A percentile compares a stretch with the other conserved stretches of the same genome.
Conservation (phyloP, 225 moss, liverwort and hornwort genomes). For the Pleurozium schreberi region DNA sequence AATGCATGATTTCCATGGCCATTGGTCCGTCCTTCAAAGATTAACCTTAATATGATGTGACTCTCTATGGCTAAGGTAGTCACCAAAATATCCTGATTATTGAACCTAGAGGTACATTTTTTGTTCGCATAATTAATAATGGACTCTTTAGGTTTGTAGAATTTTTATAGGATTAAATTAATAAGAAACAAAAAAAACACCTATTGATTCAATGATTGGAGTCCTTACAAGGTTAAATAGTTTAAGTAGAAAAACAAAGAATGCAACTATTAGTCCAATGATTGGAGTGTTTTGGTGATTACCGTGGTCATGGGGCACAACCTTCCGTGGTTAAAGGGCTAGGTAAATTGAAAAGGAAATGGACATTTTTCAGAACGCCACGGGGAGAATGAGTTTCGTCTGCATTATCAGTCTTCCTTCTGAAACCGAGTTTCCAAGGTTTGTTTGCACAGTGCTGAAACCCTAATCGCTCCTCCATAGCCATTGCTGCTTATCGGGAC, state of each 20-base stretch:
- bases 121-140: background rate
- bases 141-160: fast-evolving
- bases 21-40: too few relatives aligned
- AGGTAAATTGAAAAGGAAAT: background rate
- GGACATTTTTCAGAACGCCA: background rate
- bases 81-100: background rate
- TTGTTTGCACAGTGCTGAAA: background rate
- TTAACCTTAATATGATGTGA: too few relatives aligned
- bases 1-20: too few relatives aligned
- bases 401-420: background rate
- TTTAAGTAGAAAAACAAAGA: background rate
- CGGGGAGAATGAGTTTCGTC: background rate
- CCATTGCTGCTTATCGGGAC: background rate
- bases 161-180: fast-evolving
- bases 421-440: background rate
- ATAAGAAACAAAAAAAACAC: background rate
- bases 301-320: background rate
- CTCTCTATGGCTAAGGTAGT: background rate
- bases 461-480: background rate
- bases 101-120: background rate
- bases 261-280: background rate
- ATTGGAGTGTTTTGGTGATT: background rate
- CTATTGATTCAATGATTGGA: fast-evolving
- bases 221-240: fast-evolving
- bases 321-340: background rate